Base-by-base conservation (phyloP, 106 monocot species). In the Allium cepa region DNA sequence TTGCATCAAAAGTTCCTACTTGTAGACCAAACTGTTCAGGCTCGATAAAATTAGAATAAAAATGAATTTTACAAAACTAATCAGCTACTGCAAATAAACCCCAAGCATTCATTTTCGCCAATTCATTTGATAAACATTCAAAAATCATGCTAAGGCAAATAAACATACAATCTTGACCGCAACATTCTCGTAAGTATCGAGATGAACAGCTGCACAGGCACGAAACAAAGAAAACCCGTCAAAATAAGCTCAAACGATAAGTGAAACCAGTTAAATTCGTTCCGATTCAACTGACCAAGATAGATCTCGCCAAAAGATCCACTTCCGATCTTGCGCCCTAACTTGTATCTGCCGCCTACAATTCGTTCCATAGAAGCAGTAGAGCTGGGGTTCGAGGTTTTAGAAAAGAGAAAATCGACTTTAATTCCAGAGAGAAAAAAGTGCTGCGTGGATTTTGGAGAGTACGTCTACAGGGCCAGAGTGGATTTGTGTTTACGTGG, bases 291-390 rank as follows among this genome's bases (percentile, higher is more conserved):
- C 69, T 78, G 57, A 94, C 93, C 93, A 49, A 94, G 90, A 65
- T 71, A 90, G 82, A 94, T 90, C 87, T 94, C 93, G 8, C 90
- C 93, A 68, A 94, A 94, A 46, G 90, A 94, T 53, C 93, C 93
- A 59, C 93, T 87, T 8, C 93, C 93, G 64, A 94, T 94, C 90
- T 94, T 90, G 45, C 93, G 81, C 8, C 90, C 93, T 7, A 94
- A 81, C 93, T 87, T 94, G 76, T 84, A 94, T 71, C 87, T 94
- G 17, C 77, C 86, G 16, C 93, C 93, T 60, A 94, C 76, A 67
- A 90, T 90, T 50, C 93, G 84, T 56, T 94, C 90, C 93, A 90
- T 94, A 36, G 36, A 36, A 36, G 36, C 36, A 4, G 4, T 5
- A 36, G 36, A 36, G 36, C 36, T 36, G 36, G 36, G 36, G 36